Conservation (phyloP, 176 grass and related monocot genomes). For the Triticum timopheevii region DNA sequence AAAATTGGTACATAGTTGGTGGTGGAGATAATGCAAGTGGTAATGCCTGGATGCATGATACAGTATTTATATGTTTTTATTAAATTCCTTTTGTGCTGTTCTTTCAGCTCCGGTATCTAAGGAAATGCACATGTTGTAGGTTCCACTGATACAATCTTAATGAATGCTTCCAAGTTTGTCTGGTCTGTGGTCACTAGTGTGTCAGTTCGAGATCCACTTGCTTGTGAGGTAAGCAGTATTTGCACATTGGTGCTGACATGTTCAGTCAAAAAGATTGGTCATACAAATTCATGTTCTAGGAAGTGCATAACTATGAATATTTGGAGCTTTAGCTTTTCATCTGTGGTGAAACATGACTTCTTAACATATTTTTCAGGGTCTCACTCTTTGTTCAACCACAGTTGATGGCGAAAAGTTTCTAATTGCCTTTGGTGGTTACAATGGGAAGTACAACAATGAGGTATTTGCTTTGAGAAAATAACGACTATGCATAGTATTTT, state of each 20-base stretch:
- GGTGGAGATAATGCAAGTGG: constrained; percentile 97
- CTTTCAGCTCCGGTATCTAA: constrained; percentile 14
- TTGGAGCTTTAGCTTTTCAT: constrained; percentile 1
- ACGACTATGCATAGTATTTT: not conserved
- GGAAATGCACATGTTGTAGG: constrained; percentile 47
- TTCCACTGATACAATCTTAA: constrained; percentile 72
- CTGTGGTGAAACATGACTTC: not conserved
- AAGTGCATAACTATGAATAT: constrained; percentile 1
- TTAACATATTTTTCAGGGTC: constrained; percentile 58
- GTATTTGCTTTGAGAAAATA: constrained; percentile 34
- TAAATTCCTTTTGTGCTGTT: constrained; percentile 12
- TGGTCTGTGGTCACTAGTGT: constrained; percentile 82
- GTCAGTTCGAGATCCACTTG: constrained; percentile 69
- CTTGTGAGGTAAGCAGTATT: constrained; percentile 73
- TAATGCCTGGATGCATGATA: constrained; percentile 38
- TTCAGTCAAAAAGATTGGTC: not conserved
- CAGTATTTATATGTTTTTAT: not conserved
- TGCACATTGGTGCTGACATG: constrained; percentile 16
- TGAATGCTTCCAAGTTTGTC: constrained; percentile 87
- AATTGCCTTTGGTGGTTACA: constrained; percentile 94
- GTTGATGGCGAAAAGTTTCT: constrained; percentile 67
- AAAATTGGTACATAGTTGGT: constrained; percentile 97
- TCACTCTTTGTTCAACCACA: constrained; percentile 69
- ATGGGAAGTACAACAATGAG: constrained; percentile 95
- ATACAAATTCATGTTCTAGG: constrained; percentile 8